Evolutionary conservation across 2,329 filamentous ascomycete genomes (phyloP), one percentile per base, ranked within the genome.

Genomic region (Plenodomus lindquistii): DNA sequence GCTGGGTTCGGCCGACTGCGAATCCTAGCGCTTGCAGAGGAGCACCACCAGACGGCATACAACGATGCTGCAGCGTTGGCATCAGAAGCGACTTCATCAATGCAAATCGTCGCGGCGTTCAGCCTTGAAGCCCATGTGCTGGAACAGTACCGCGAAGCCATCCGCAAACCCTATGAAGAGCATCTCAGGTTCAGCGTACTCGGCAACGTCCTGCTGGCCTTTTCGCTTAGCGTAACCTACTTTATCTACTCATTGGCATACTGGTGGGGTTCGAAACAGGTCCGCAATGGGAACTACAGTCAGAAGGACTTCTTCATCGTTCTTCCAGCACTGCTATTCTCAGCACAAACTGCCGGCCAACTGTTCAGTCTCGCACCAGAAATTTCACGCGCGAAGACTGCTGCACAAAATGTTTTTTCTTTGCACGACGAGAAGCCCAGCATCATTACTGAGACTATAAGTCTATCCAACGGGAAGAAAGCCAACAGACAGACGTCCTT

Each of bases 11-110:
- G 77, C 17, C 71, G 78, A 35, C 67, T 80, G 10, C 71, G 75
- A 4, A 73, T 80, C 3, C 67, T 80, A 13, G 79, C 82, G 2
- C 77, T 80, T 31, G 84, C 86, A 40, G 83, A 88, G 52, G 78
- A 81, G 46, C 80, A 81, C 13, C 84, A 88, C 55, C 81, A 85
- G 35, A 81, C 79, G 19, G 85, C 86, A 2, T 89, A 86, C 57
- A 79, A 81, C 6, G 79, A 80, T 37, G 84, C 86, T 2, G 81
- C 85, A 15, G 79, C 81, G 4, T 80, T 89, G 42, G 85, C 85
- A 1, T 83, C 85, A 5, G 86, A 90, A 57, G 85, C 85, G 1
- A 84, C 86, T 41, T 80, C 82, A 43, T 82, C 81, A 1, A 85
- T 87, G 68, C 83, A 85, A 57, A 88, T 86, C 21, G 79, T 78